Percentiles rank a stretch among this genome's conserved stretches.
Evolutionary conservation across 352 stramenopile genomes (phyloP).

Genomic region (Albugo candida): DNA sequence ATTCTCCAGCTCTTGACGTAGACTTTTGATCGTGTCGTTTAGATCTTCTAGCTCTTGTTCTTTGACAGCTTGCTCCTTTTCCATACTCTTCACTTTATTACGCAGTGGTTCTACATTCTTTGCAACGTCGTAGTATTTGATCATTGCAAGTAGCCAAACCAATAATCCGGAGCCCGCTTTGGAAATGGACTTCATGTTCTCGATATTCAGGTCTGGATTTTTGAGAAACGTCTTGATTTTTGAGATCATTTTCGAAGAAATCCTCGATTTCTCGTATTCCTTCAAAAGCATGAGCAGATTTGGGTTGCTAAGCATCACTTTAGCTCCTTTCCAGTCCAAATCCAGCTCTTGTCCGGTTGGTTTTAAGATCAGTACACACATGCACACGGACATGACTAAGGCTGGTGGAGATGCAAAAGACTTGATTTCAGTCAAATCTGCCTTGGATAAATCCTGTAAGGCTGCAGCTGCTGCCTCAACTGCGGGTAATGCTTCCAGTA

Average conservation of each 20-base stretch:
- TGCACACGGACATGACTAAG: slow-evolving; percentile 86
- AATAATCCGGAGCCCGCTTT: slow-evolving; percentile 80
- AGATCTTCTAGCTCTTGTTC: slow-evolving; percentile 75
- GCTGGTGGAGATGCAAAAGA: slow-evolving; percentile 86
- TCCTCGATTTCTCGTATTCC: slow-evolving; percentile 91
- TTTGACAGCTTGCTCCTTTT: slow-evolving; percentile 84
- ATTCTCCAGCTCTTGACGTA: slow-evolving; percentile 78
- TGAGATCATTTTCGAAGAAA: slow-evolving; percentile 89
- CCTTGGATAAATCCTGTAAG: slow-evolving; percentile 87
- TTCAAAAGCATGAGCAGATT: slow-evolving; percentile 84
- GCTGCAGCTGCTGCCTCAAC: slow-evolving; percentile 84
- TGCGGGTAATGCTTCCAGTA: slow-evolving; percentile 84
- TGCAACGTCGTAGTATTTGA: slow-evolving; percentile 92
- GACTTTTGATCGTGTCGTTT: slow-evolving; percentile 60
- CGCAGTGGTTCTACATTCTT: slow-evolving; percentile 86
- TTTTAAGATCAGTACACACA: slow-evolving; percentile 82
- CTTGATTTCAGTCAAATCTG: slow-evolving; percentile 91
- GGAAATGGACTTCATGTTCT: slow-evolving; percentile 90
- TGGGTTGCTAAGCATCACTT: slow-evolving; percentile 88
- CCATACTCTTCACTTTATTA: slow-evolving; percentile 83
- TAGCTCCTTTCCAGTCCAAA: slow-evolving; percentile 85
- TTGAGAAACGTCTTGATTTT: slow-evolving; percentile 90
- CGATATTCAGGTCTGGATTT: slow-evolving; percentile 84
- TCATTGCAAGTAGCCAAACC: slow-evolving; percentile 87
- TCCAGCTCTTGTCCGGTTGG: slow-evolving; percentile 84